Base-by-base conservation (phyloP, 2,329 filamentous ascomycete species). In the Pyricularia pennisetigena region DNA sequence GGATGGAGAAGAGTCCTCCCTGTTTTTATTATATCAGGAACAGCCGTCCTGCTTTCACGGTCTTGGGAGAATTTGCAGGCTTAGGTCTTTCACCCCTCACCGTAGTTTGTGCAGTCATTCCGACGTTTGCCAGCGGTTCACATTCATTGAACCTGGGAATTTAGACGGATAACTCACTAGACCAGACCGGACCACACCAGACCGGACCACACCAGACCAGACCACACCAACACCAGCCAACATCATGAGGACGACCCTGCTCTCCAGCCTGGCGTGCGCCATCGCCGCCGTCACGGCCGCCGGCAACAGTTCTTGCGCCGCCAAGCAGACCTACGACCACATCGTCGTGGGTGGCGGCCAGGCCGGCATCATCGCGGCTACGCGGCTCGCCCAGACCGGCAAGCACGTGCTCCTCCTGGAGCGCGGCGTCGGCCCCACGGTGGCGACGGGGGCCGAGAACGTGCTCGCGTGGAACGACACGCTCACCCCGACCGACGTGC, bases 311-410 rank as follows among this genome's bases (percentile, higher is more conserved):
- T 49, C 41, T 7, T 49, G 41, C 41, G 41, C 16, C 41, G 41
- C 16, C 16, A 49, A 49, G 41, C 41, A 82, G 41, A 73, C 82
- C 0, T 87, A 83, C 72, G 87, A 89, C 74, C 89, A 89, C 76
- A 85, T 90, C 67, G 80, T 90, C 35, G 82, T 88, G 35, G 87
- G 87, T 7, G 85, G 79, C 28, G 87, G 87, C 71, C 84, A 86
- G 8, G 86, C 83, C 68, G 87, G 87, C 67, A 83, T 89, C 57
- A 77, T 79, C 65, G 82, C 41, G 2, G 41, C 41, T 4, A 49
- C 41, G 2, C 41, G 41, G 2, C 41, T 49, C 41, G 41, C 41
- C 16, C 41, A 49, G 41, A 49, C 41, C 16, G 41, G 41, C 41
- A 49, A 49, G 41, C 41, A 49, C 41, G 41, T 49, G 14, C 41